Evolutionary conservation across 768 basidiomycete genomes (phyloP), one percentile per base, ranked within the genome.

Genomic region (Leucocoprinus birnbaumii): DNA sequence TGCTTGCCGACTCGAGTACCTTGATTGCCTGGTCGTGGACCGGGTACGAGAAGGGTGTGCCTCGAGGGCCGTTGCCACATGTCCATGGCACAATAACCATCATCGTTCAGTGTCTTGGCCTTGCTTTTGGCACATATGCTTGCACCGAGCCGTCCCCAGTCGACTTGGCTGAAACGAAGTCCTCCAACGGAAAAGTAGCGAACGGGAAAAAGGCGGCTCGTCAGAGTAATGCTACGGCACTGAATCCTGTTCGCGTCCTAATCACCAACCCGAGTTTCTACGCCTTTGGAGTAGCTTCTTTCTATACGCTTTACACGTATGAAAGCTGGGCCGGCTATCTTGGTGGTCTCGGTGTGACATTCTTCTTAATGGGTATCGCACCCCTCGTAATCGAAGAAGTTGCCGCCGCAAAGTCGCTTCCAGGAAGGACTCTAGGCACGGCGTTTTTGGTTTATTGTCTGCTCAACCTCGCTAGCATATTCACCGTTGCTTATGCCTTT

Each of bases 401-500:
- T 18, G 78, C 83, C 0, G 63, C 65, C 3, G 65, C 61, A 11
- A 61, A 10, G 13, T 31, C 27, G 7, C 14, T 31, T 21, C 25
- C 48, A 4, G 54, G 54, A 31, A 19, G 54, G 16, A 55, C 31
- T 16, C n/a, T 55, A 3, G 82, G 80, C 43, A 69, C 70, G 1
- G 84, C 83, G 14, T 80, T 87, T 72, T 65, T 83, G 19, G 70
- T 86, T 2, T 85, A 85, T 51, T 77, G 81, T 51, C 42, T 91
- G 31, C 72, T 91, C 44, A 78, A 80, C 48, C 76, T 94, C 21
- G 79, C 84, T 25, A 85, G 84, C 53, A 82, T 89, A 14, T 89
- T 91, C 73, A 93, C 91, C 0, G 90, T 90, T 51, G 92, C 92
- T 0, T 94, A 95, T 70, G 91, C 92, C 1, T 95, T 94, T 61